Evolutionary conservation across 768 basidiomycete genomes (phyloP).

Genomic region (Boletus edulis): DNA sequence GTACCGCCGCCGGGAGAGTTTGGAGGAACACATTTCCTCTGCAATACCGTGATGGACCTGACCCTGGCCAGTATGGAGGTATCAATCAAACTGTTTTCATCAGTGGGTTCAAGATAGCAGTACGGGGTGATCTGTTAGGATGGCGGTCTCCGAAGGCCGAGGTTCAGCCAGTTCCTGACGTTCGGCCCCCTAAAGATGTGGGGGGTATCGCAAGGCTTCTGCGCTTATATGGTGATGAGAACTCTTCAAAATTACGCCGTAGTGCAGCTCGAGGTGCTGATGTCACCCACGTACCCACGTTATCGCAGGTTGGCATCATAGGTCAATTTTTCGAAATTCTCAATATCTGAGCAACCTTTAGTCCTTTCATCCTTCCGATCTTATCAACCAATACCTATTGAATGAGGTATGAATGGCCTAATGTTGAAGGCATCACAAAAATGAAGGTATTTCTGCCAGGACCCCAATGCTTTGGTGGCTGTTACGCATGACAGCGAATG

Average conservation of each 20-base stretch:
- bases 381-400: constrained; percentile 5
- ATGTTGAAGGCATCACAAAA: too few relatives aligned
- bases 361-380: constrained; percentile 9
- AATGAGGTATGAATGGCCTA: background rate
- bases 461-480: background rate
- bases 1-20: background rate
- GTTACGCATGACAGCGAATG: too few relatives aligned
- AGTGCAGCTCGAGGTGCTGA: background rate
- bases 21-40: background rate
- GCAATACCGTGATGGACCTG: background rate
- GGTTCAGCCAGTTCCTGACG: background rate
- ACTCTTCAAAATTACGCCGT: too few relatives aligned
- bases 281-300: background rate
- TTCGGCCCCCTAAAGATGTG: background rate
- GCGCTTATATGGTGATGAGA: background rate
- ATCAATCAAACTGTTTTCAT: constrained; percentile 18
- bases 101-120: constrained; percentile 17
- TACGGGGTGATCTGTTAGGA: background rate
- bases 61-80: background rate
- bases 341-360: background rate
- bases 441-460: background rate
- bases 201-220: background rate
- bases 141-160: background rate
- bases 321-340: background rate
- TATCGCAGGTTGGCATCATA: constrained; percentile 1